A percentile compares a stretch with the other conserved stretches of the same genome.
Conservation (phyloP, 148 eudicot species). For the Linanthus parryae region DNA sequence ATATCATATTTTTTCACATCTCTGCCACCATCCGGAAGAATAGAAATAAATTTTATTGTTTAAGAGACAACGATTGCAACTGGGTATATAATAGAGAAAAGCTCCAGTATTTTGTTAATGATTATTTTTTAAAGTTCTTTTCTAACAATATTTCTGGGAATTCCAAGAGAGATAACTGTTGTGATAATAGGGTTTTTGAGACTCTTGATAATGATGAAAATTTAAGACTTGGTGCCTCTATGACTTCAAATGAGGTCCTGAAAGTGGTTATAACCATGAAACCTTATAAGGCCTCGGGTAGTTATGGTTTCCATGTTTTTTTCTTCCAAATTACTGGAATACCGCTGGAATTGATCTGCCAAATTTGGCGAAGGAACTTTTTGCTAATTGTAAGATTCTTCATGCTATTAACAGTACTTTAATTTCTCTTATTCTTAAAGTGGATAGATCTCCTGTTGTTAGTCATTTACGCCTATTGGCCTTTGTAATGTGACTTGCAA, state of each 20-base stretch:
- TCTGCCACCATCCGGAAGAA: background rate
- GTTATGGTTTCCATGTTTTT: background rate
- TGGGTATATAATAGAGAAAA: background rate
- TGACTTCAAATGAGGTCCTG: background rate
- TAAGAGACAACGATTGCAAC: background rate
- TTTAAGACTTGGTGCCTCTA: background rate
- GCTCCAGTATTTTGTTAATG: background rate
- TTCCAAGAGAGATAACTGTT: background rate
- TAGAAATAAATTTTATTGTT: background rate
- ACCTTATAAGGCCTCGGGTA: background rate
- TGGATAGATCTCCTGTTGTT: background rate
- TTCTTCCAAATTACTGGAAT: background rate
- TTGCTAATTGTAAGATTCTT: background rate
- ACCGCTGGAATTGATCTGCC: background rate
- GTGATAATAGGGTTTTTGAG: background rate
- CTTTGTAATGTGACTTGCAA: background rate
- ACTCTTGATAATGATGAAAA: background rate
- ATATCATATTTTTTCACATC: background rate
- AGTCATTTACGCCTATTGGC: background rate
- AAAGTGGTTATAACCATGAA: background rate
- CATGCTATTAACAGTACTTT: background rate
- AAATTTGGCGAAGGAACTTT: background rate
- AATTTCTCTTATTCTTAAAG: background rate
- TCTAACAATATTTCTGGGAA: too few species aligned
- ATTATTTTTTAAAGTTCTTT: background rate